Conservation (phyloP, 208 protist species). For the Endotrypanum monterogeii region DNA sequence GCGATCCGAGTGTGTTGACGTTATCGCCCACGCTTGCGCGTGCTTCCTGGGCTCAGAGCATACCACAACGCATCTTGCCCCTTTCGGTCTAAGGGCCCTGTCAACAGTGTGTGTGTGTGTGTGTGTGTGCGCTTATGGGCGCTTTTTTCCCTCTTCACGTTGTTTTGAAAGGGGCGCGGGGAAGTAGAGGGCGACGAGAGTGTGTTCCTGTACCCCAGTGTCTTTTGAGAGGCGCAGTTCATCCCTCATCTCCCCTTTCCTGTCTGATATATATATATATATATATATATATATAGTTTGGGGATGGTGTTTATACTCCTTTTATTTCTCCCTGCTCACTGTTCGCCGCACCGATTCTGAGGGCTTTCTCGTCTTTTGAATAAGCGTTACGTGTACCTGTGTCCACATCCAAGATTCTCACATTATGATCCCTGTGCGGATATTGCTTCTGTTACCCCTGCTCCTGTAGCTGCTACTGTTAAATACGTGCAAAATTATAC, state of each 20-base stretch:
- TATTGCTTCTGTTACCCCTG: not conserved
- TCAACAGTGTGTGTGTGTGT: not conserved
- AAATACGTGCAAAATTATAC: no score
- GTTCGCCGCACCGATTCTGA: not conserved
- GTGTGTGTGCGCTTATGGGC: not conserved
- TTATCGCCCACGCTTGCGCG: conserved; percentile 16
- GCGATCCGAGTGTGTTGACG: conserved; percentile 16
- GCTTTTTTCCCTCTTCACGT: no score
- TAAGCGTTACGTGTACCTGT: not conserved
- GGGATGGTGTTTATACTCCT: no score
- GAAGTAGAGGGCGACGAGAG: no score
- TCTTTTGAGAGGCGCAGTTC: not conserved
- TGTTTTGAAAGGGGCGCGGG: no score
- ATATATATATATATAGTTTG: no score
- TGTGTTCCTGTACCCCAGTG: not conserved
- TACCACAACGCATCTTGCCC: conserved; percentile 27
- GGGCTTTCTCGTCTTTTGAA: not conserved
- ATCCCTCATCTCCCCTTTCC: not conserved
- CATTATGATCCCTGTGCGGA: not conserved
- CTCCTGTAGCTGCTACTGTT: not conserved
- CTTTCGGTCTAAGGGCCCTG: conserved; percentile 6
- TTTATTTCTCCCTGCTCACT: no score
- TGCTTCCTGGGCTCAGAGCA: conserved; percentile 31
- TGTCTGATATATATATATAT: no score
- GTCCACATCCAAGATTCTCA: not conserved